phyloP scores from a whole-genome alignment of 1,139 yeast genomes.

The Taphrina populina region DNA sequence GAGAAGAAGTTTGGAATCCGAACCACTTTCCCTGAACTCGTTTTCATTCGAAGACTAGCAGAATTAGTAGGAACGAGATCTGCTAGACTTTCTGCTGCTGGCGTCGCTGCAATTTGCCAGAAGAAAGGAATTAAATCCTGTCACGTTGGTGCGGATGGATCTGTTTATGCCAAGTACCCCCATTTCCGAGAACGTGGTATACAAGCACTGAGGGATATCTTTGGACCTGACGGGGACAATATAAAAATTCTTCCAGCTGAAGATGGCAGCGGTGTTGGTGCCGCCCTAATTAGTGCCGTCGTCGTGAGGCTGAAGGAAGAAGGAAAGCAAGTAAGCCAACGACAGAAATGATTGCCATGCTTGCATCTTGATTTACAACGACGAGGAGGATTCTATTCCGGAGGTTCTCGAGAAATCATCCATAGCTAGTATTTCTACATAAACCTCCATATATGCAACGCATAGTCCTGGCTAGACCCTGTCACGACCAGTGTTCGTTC shows the following conservation, averaged over 20 bases:
- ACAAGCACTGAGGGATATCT: constrained; percentile 81
- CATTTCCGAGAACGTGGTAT: constrained; percentile 88
- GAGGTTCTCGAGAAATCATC: too few species aligned
- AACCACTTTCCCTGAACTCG: constrained; percentile 76
- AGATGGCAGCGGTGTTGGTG: constrained; percentile 98
- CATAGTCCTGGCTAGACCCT: too few species aligned
- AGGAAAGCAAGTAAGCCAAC: constrained; percentile 23
- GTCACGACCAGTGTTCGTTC: too few species aligned
- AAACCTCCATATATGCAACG: too few species aligned
- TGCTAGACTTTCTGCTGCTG: constrained; percentile 89
- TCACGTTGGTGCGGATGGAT: constrained; percentile 96
- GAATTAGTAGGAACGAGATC: constrained; percentile 89
- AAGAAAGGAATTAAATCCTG: constrained; percentile 77
- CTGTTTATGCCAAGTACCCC: constrained; percentile 91
- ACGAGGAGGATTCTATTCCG: too few species aligned
- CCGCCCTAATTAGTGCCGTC: constrained; percentile 88
- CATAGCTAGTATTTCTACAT: too few species aligned
- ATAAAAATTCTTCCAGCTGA: constrained; percentile 84
- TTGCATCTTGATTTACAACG: too few species aligned
- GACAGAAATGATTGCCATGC: background rate
- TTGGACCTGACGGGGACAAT: constrained; percentile 70
- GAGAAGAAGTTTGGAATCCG: constrained; percentile 57
- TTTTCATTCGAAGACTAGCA: constrained; percentile 75
- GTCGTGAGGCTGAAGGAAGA: constrained; percentile 21
- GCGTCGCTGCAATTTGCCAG: constrained; percentile 89